Conservation (phyloP, 306 rosid genomes). For the Vicia sativa region DNA sequence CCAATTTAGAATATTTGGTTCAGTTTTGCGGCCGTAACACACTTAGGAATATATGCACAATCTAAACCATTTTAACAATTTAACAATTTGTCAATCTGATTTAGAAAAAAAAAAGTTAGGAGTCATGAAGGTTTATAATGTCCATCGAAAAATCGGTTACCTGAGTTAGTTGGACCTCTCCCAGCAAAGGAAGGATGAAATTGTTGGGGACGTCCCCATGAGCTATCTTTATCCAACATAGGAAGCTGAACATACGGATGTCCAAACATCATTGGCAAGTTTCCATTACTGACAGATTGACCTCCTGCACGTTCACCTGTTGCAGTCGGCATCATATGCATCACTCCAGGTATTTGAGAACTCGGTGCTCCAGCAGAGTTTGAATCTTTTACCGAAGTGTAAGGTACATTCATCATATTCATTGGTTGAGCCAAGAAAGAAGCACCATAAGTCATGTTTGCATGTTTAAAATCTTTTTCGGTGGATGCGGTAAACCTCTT, state of each 20-base stretch:
- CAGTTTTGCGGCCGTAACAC: constrained; percentile 2
- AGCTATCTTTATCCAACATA: constrained; percentile 72
- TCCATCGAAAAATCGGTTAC: constrained; percentile 46
- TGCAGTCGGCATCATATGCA: constrained; percentile 65
- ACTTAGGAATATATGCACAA: constrained; percentile 5
- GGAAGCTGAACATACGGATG: constrained; percentile 83
- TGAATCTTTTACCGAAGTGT: constrained; percentile 61
- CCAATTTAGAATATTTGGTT: constrained; percentile 7
- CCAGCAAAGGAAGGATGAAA: constrained; percentile 65
- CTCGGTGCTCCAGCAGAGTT: constrained; percentile 51
- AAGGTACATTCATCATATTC: constrained; percentile 68
- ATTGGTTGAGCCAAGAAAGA: constrained; percentile 60
- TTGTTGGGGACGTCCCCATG: constrained; percentile 86
- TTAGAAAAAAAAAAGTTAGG: no score
- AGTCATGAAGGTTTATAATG: background rate
- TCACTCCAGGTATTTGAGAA: constrained; percentile 64
- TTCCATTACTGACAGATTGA: constrained; percentile 59
- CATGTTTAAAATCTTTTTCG: constrained; percentile 70
- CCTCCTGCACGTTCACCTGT: constrained; percentile 61
- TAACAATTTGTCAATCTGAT: background rate
- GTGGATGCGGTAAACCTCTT: constrained; percentile 60
- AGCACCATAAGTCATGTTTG: constrained; percentile 53
- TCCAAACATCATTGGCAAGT: constrained; percentile 77
- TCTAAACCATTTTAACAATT: constrained; percentile 26
- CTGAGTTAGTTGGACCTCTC: constrained; percentile 71